Evolutionary conservation across 1,139 yeast genomes (phyloP).

Genomic region (Cylindricascospora bacillispora): DNA sequence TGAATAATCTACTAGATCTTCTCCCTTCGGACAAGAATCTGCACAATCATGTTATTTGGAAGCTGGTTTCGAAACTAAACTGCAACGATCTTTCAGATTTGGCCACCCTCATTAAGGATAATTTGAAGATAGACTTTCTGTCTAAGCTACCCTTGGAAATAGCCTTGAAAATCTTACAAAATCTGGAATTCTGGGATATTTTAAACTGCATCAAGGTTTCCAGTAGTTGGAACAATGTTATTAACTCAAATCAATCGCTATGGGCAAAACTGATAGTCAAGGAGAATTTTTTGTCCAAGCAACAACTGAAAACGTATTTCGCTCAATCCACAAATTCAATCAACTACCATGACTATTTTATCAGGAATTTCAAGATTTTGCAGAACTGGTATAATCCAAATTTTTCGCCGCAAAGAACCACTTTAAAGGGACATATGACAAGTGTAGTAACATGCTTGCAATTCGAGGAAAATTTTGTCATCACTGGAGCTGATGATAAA

Average conservation of each 20-base stretch:
- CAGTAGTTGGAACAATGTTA: slow-evolving; percentile 51
- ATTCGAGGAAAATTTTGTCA: slow-evolving; percentile 80
- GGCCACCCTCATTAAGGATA: slow-evolving; percentile 42
- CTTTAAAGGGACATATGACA: slow-evolving; percentile 62
- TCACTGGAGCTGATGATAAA: slow-evolving; percentile 87
- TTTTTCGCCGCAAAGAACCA: slow-evolving; percentile 55
- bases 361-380: slow-evolving; percentile 25
- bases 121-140: slow-evolving; percentile 63
- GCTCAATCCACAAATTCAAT: not conserved
- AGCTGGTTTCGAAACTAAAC: slow-evolving; percentile 50
- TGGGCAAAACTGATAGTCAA: slow-evolving; percentile 46
- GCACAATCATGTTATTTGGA: slow-evolving; percentile 35
- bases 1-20: slow-evolving; percentile 4
- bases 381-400: slow-evolving; percentile 75
- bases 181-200: slow-evolving; percentile 54
- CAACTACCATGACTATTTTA: slow-evolving; percentile 2
- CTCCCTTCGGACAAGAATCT: slow-evolving; percentile 8
- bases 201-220: slow-evolving; percentile 55
- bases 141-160: slow-evolving; percentile 65
- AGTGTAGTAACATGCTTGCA: slow-evolving; percentile 90
- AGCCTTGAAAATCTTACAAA: slow-evolving; percentile 52
- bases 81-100: slow-evolving; percentile 61
- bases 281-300: slow-evolving; percentile 34
- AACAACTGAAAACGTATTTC: not conserved
- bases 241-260: slow-evolving; percentile 43